Evolutionary conservation across 108 stramenopile genomes (phyloP).

Genomic region (Nannochloropsis gaditana): DNA sequence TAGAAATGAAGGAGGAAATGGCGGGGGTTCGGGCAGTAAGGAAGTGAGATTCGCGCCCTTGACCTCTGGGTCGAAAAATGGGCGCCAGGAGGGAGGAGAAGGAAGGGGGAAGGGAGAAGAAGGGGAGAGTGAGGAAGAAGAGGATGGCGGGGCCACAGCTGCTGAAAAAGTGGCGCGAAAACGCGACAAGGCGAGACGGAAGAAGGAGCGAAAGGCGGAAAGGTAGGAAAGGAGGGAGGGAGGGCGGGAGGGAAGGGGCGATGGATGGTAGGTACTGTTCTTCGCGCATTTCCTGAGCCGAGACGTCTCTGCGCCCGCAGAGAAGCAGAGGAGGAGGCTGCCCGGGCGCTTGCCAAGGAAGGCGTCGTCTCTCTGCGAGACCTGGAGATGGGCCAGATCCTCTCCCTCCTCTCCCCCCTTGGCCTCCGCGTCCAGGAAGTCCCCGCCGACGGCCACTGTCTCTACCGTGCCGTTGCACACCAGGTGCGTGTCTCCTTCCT

Average conservation of each 20-base stretch:
- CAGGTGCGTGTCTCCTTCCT: slow-evolving; percentile 50
- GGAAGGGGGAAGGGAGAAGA: neutral
- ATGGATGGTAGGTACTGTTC: neutral
- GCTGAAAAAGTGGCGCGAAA: slow-evolving; percentile 4
- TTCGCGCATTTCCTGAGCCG: too few species aligned
- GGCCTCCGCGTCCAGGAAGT: slow-evolving; percentile 68
- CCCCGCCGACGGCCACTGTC: slow-evolving; percentile 84
- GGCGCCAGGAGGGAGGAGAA: neutral
- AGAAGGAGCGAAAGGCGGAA: neutral
- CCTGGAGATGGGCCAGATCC: neutral
- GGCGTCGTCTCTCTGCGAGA: neutral
- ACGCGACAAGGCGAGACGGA: neutral
- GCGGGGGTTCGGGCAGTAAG: neutral
- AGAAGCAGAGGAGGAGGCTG: neutral
- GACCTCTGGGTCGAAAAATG: neutral
- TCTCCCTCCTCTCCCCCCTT: neutral
- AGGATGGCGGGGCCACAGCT: neutral
- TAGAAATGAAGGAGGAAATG: slow-evolving; percentile 19
- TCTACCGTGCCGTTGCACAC: slow-evolving; percentile 83
- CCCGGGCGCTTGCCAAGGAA: neutral
- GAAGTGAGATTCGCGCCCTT: neutral
- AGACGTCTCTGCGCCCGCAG: neutral
- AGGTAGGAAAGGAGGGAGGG: neutral
- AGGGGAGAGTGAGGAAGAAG: neutral
- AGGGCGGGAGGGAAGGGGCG: neutral